A percentile compares a stretch with the other conserved stretches of the same genome.
These are phyloP conservation scores for Tylopilus subfusipes DNA, from an alignment of 768 basidiomycete species.

Conservation along the genomic window DNA sequence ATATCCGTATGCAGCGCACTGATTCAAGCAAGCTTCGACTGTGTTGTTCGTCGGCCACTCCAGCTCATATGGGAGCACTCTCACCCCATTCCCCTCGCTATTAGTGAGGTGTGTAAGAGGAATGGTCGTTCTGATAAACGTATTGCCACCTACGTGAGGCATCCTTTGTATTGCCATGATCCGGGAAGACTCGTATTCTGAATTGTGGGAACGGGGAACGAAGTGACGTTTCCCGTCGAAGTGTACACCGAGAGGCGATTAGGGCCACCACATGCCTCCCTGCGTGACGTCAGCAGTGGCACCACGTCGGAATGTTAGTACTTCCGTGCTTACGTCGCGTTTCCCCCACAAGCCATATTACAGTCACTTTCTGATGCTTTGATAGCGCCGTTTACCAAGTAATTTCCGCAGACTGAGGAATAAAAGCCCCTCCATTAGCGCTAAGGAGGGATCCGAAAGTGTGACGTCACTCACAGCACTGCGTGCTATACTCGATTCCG, in stretches of 20 bases:
- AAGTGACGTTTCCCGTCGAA: conserved; percentile 46
- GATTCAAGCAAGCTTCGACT: conserved; percentile 58
- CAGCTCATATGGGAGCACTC: conserved; percentile 60
- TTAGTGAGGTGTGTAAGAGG: not conserved
- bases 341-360: conserved; percentile 72
- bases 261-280: conserved; percentile 70
- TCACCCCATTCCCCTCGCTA: conserved; percentile 47
- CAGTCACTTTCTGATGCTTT: conserved; percentile 49
- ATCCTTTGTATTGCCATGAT: conserved; percentile 63
- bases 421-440: not conserved
- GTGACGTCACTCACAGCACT: conserved; percentile 42
- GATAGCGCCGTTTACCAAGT: conserved; percentile 58
- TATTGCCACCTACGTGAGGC: conserved; percentile 48
- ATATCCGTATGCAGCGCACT: conserved; percentile 70
- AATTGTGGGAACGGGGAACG: conserved; percentile 54
- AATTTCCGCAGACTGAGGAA: conserved; percentile 68
- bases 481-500: conserved; percentile 59
- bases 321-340: conserved; percentile 55
- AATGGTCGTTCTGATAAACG: not conserved
- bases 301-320: not conserved
- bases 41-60: conserved; percentile 60
- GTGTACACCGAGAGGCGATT: conserved; percentile 71
- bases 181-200: conserved; percentile 59
- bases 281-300: conserved; percentile 17
- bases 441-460: not conserved